Evolutionary conservation across 2,329 filamentous ascomycete species (phyloP), one percentile per base, ranked within the genome.

Genomic region (Purpureocillium takamizusanense): DNA sequence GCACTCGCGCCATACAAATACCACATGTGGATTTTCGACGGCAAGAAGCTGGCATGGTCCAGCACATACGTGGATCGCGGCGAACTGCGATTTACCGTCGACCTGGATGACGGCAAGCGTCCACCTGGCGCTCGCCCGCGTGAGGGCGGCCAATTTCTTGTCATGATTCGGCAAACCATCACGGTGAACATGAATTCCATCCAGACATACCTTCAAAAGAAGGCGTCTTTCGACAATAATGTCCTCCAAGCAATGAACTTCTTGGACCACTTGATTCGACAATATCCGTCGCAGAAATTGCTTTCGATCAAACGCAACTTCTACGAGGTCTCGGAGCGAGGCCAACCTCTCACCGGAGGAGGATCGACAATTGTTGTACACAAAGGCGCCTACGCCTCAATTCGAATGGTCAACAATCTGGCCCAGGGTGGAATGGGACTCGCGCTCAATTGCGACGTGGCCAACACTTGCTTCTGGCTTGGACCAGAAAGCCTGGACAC

Each of bases 391-490:
- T 97, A 95, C 51, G 79, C 87, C 9, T 88, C 89, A 0, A 80
- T 95, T 37, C 78, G 88, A 31, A 73, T 90, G 16, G 83, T 81
- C 34, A 72, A 86, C 58, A 57, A 56, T 42, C 25, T 56, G 13
- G 28, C 43, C n/a, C 53, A 72, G 53, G 61, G 66, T 2, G 70
- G 75, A 25, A 72, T 76, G 18, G 77, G 76, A 8, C 69, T 97
- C 6, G 78, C 84, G 0, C 66, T 98, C 55, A 97, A 95, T 50
- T 78, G 94, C 10, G 90, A 98, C 52, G 83, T 95, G 23, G 83
- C 89, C 40, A 95, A 97, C 54, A 85, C 86, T 1, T 85, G 84
- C 11, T 98, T 98, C 64, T 97, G 86, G 83, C 71, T 61, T 1
- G 59, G 53, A 0, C 45, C 54, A 2, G 59, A 65, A 33, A 54